phyloP scores from a whole-genome alignment of 1,284 basidiomycete species.

The Agaricales sp. region DNA sequence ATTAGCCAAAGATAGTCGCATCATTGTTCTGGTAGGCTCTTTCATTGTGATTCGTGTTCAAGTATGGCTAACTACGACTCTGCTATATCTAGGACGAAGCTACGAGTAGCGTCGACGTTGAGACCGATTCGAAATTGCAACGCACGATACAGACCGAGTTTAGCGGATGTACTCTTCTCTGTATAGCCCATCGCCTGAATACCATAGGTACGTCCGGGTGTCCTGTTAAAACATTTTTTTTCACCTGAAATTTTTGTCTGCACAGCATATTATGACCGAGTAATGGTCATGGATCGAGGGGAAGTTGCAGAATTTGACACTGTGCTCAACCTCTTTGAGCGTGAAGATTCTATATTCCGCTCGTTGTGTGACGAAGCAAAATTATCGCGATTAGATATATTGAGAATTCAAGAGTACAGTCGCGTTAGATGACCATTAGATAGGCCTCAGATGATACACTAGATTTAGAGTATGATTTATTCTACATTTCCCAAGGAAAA shows the following conservation, averaged over 20 bases:
- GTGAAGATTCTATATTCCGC: slow-evolving; percentile 41
- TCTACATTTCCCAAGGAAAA: too few species aligned
- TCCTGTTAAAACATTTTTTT: background rate
- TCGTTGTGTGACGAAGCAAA: slow-evolving; percentile 44
- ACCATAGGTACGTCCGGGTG: slow-evolving; percentile 60
- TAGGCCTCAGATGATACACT: too few species aligned
- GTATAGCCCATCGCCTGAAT: slow-evolving; percentile 70
- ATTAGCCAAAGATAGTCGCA: slow-evolving; percentile 57
- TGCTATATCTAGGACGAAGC: slow-evolving; percentile 51
- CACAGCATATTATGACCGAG: slow-evolving; percentile 62
- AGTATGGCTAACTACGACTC: background rate
- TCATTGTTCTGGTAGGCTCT: slow-evolving; percentile 53
- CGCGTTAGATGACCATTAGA: too few species aligned
- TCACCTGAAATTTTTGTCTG: slow-evolving; percentile 2
- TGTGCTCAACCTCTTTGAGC: slow-evolving; percentile 44
- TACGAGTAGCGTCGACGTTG: slow-evolving; percentile 77
- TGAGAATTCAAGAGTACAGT: slow-evolving; percentile 24
- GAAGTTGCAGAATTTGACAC: slow-evolving; percentile 47
- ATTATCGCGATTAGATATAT: slow-evolving; percentile 38
- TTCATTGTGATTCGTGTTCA: slow-evolving; percentile 5
- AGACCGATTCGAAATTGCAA: slow-evolving; percentile 73
- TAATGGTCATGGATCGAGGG: slow-evolving; percentile 63
- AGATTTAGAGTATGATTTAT: too few species aligned
- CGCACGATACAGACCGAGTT: slow-evolving; percentile 69
- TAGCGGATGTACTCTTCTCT: slow-evolving; percentile 48